Evolutionary conservation across 2,329 filamentous ascomycete genomes (phyloP).

Genomic region (Penicillium fuscoglaucum): DNA sequence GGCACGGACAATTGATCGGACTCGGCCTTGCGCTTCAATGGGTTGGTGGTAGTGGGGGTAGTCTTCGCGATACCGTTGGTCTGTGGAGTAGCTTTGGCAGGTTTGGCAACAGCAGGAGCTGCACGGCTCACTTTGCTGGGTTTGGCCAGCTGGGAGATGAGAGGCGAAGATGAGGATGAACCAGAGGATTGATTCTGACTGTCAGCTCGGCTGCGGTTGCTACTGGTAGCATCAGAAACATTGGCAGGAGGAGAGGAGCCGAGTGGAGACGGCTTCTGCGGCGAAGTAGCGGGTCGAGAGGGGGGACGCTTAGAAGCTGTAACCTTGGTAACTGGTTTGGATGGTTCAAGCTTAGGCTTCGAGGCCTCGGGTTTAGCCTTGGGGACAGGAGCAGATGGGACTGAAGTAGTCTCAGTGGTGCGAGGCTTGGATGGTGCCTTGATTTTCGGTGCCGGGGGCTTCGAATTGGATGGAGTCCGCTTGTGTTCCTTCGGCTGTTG

Average conservation of each 20-base stretch:
- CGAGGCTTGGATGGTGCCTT: constrained; percentile 22
- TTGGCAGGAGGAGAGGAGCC: constrained; percentile 62
- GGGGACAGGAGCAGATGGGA: constrained; percentile 25
- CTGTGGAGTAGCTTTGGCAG: constrained; percentile 12
- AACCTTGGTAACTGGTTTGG: constrained; percentile 30
- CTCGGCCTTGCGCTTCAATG: constrained; percentile 45
- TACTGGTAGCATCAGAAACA: constrained; percentile 57
- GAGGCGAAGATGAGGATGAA: constrained; percentile 47
- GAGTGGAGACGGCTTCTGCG: constrained; percentile 62
- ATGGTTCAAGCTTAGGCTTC: constrained; percentile 26
- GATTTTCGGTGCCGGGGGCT: constrained; percentile 20
- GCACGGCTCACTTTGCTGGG: constrained; percentile 26
- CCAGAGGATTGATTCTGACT: constrained; percentile 47
- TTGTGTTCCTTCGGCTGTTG: constrained; percentile 22
- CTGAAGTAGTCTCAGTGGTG: constrained; percentile 13
- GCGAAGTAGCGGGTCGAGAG: constrained; percentile 51
- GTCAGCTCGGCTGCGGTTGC: constrained; percentile 41
- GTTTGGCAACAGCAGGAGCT: constrained; percentile 23
- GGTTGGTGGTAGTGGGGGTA: constrained; percentile 27
- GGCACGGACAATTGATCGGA: constrained; percentile 30
- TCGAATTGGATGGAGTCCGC: constrained; percentile 18
- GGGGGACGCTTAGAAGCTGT: constrained; percentile 39
- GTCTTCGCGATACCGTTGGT: constrained; percentile 33
- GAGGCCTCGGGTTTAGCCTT: constrained; percentile 19
- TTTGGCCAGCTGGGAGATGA: constrained; percentile 42